Percentiles rank a stretch among this genome's conserved stretches.
Evolutionary conservation across 768 basidiomycete species (phyloP).

Genomic region (Mycena leptocephala): DNA sequence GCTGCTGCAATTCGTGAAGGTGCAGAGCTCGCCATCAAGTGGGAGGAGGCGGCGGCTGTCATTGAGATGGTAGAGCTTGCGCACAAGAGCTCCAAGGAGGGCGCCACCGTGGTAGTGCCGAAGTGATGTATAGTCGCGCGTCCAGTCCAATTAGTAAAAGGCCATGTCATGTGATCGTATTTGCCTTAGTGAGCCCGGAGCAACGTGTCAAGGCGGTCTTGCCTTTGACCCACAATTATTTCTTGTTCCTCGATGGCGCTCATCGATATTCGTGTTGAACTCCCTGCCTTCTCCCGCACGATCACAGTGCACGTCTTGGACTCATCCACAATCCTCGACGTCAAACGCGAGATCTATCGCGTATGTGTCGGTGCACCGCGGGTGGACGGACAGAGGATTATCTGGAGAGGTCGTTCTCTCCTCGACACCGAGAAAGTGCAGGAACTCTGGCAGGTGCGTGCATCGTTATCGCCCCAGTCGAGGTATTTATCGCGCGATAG

Average conservation of each 20-base stretch:
- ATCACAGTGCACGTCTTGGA: constrained; percentile 69
- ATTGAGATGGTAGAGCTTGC: constrained; percentile 88
- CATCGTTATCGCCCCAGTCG: background rate
- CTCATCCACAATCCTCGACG: constrained; percentile 68
- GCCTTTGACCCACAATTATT: constrained; percentile 22
- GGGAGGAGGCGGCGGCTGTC: constrained; percentile 80
- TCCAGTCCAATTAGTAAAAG: background rate
- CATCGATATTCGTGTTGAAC: constrained; percentile 76
- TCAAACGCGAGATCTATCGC: constrained; percentile 77
- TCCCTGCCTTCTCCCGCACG: constrained; percentile 83
- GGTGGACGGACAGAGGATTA: constrained; percentile 82
- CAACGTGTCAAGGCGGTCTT: constrained; percentile 37
- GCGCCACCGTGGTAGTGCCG: constrained; percentile 57
- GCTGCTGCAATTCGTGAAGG: constrained; percentile 73
- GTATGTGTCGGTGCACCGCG: constrained; percentile 77
- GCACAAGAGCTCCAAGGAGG: constrained; percentile 75
- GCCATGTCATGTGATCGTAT: no score
- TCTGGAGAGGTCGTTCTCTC: constrained; percentile 82
- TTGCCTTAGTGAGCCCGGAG: background rate
- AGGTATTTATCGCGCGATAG: constrained; percentile 51
- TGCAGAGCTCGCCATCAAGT: constrained; percentile 74
- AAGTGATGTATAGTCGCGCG: background rate
- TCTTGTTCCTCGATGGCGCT: constrained; percentile 52
- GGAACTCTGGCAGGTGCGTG: constrained; percentile 79
- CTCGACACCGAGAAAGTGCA: constrained; percentile 76